Evolutionary conservation across 2,329 filamentous ascomycete genomes (phyloP).

Genomic region (Didymella keratinophila): DNA sequence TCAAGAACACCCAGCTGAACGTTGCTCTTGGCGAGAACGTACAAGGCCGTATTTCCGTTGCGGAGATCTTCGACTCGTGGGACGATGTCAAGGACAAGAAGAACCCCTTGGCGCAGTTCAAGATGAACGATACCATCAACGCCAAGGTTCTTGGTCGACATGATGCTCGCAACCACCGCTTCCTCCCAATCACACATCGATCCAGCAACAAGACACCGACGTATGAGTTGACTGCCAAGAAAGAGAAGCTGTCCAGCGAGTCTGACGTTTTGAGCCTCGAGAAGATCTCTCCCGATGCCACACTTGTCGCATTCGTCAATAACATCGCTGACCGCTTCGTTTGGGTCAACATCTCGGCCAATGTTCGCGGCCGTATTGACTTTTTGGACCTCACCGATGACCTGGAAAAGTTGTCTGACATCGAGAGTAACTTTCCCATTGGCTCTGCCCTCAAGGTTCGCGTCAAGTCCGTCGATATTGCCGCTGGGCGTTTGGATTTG

Average conservation of each 20-base stretch:
- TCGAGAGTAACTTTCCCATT: slow-evolving; percentile 82
- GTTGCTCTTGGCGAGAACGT: slow-evolving; percentile 86
- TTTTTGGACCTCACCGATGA: slow-evolving; percentile 89
- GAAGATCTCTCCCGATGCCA: slow-evolving; percentile 74
- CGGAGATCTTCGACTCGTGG: slow-evolving; percentile 88
- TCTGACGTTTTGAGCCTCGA: slow-evolving; percentile 73
- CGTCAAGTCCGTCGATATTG: slow-evolving; percentile 75
- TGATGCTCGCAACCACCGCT: slow-evolving; percentile 87
- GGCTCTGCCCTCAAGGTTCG: slow-evolving; percentile 87
- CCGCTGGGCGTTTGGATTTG: slow-evolving; percentile 80
- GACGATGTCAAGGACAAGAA: slow-evolving; percentile 86
- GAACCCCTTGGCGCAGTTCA: slow-evolving; percentile 78
- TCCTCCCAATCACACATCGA: slow-evolving; percentile 88
- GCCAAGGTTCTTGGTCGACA: slow-evolving; percentile 87
- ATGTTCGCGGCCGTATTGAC: slow-evolving; percentile 82
- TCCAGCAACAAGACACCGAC: slow-evolving; percentile 75
- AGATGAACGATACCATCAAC: slow-evolving; percentile 71
- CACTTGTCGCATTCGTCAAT: slow-evolving; percentile 86
- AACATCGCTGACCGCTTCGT: slow-evolving; percentile 80
- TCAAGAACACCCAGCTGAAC: slow-evolving; percentile 93
- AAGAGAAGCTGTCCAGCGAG: slow-evolving; percentile 61
- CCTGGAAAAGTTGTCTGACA: slow-evolving; percentile 76
- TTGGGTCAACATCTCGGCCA: slow-evolving; percentile 91
- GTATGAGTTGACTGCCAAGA: slow-evolving; percentile 87
- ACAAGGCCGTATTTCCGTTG: slow-evolving; percentile 91